Evolutionary conservation across 257 asterid genomes (phyloP).

Genomic region (Petunia secreta): DNA sequence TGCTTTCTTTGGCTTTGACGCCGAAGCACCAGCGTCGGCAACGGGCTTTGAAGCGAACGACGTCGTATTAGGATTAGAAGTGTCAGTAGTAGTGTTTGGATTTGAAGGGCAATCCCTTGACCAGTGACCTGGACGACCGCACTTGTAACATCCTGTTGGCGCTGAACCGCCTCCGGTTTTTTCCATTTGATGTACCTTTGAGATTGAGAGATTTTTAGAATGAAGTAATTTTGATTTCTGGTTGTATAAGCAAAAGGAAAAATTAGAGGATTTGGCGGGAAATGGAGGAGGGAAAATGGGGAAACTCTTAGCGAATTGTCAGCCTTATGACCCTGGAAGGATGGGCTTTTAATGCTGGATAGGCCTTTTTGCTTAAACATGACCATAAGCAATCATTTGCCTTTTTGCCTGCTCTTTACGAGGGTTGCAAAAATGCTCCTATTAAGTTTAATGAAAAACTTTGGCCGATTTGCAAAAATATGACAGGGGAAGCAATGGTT

Average conservation of each 20-base stretch:
- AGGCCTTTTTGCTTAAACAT: too few relatives aligned
- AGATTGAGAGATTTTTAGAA: neutral
- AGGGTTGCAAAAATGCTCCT: too few relatives aligned
- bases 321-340: too few relatives aligned
- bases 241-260: neutral
- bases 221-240: neutral
- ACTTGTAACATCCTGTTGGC: slow-evolving; percentile 96
- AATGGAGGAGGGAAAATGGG: slow-evolving; percentile 1
- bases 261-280: slow-evolving; percentile 1
- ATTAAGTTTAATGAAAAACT: too few relatives aligned
- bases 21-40: slow-evolving; percentile 22
- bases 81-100: slow-evolving; percentile 34
- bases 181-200: slow-evolving; percentile 33
- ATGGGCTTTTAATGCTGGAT: too few relatives aligned
- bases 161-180: slow-evolving; percentile 51
- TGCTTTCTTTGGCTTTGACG: slow-evolving; percentile 56
- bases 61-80: slow-evolving; percentile 21
- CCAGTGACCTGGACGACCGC: slow-evolving; percentile 99
- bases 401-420: too few relatives aligned
- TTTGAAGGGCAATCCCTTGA: slow-evolving; percentile 87
- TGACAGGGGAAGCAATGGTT: too few relatives aligned
- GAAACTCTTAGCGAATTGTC: too few relatives aligned
- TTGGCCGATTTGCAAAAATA: too few relatives aligned
- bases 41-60: slow-evolving; percentile 10
- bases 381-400: too few relatives aligned